Base-by-base conservation (phyloP, 2,329 filamentous ascomycete species). In the Colletotrichum incanum region DNA sequence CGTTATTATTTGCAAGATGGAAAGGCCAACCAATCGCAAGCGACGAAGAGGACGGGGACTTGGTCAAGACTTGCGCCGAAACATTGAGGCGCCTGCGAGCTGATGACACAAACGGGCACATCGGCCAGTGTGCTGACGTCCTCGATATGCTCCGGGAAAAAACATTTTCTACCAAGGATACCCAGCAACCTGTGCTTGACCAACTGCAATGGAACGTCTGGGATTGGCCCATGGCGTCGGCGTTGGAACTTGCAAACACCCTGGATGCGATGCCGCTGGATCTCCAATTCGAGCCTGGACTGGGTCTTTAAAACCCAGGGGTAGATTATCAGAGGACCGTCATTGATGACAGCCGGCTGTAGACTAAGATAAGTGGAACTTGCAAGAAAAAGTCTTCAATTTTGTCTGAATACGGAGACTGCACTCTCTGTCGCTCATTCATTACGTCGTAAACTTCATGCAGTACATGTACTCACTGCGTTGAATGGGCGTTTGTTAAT, bases 221-320 rank as follows among this genome's bases (percentile, higher is more conserved):
- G 77, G 75, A 78, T 11, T 78, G 76, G 77, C 77, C 77, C 1
- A 76, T 78, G 71, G 77, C 69, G 23, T 78, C 77, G 7, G 76
- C 74, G 1, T 37, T 78, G 47, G 76, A 78, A 43, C 74, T 78
- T 11, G 70, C 74, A 18, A 77, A 78, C 37, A 76, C 74, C 3
- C 56, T 77, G 43, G 73, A 78, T 58, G 65, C 72, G 14, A 70
- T 74, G n/a, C 75, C 76, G 18, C 52, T 77, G n/a, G 75, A 78
- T 34, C 45, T 77, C 14, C 62, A 66, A 18, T 65, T 70, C 12
- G 61, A 60, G 6, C 45, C 61, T 18, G 61, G 67, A 26, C 3
- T 60, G 14, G 67, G 54, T 16, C 45, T 65, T 16, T 60, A n/a
- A 59, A 20, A 61, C 14, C 18, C 9, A 28, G 47, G n/a, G 23